Conservation (phyloP, 192 early-diverging fungal genomes). For the Gonapodya prolifera region DNA sequence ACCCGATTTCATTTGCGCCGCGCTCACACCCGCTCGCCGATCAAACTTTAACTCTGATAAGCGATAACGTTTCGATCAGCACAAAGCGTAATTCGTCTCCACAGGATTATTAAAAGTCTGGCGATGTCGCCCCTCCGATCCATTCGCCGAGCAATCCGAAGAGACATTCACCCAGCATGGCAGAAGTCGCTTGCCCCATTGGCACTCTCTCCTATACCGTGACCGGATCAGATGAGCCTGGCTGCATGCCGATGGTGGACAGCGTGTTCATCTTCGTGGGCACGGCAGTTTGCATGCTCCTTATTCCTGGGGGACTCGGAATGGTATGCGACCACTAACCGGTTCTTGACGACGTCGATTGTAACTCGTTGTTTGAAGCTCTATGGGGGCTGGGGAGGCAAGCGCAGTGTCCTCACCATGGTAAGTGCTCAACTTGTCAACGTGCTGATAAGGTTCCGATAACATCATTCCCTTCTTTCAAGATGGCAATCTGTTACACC, state of each 20-base stretch:
- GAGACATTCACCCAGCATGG: constrained; percentile 2
- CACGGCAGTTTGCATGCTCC: constrained; percentile 5
- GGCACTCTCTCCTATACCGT: constrained; percentile 2
- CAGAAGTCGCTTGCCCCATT: neutral
- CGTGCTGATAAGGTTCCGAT: neutral
- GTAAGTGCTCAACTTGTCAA: neutral
- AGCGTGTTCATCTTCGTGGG: constrained; percentile 5
- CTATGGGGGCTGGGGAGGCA: constrained; percentile 3
- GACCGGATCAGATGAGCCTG: neutral
- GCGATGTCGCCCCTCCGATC: too few species aligned
- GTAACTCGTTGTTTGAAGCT: neutral
- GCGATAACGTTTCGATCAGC: too few species aligned
- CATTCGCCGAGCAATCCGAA: too few species aligned
- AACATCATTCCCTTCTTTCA: neutral
- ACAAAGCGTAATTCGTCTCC: too few species aligned
- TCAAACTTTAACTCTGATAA: too few species aligned
- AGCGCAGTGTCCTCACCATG: constrained; percentile 3
- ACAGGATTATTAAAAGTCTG: too few species aligned
- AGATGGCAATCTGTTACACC: neutral
- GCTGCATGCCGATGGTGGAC: constrained; percentile 6
- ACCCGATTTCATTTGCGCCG: too few species aligned
- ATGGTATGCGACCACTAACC: neutral
- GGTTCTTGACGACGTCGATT: neutral
- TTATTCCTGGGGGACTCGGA: constrained; percentile 3
- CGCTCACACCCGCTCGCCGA: too few species aligned